Conservation (phyloP, 2,329 filamentous ascomycete genomes). For the Talaromyces sp. region DNA sequence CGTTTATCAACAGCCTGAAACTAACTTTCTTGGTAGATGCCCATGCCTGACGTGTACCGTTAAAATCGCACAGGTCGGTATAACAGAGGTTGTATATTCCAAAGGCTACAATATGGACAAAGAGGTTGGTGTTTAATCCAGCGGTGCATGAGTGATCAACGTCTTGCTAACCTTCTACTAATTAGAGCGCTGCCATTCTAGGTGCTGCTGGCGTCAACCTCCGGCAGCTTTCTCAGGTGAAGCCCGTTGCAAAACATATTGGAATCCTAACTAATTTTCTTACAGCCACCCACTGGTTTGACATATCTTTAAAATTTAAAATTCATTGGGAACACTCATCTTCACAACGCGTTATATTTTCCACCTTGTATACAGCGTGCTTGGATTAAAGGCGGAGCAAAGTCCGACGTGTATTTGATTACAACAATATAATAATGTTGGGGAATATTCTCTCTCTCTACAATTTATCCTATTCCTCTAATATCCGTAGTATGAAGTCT, state of each 20-base stretch:
- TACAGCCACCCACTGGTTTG: conserved; percentile 57
- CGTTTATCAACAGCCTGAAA: not conserved
- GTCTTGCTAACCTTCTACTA: conserved; percentile 22
- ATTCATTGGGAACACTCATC: not conserved
- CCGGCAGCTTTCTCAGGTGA: conserved; percentile 79
- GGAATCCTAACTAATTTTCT: conserved; percentile 5
- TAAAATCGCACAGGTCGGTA: conserved; percentile 96
- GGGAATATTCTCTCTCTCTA: not conserved
- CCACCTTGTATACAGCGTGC: not conserved
- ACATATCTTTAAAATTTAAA: conserved; percentile 50
- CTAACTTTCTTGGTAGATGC: conserved; percentile 48
- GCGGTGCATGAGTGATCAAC: not conserved
- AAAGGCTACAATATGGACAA: conserved; percentile 92
- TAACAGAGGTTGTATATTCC: conserved; percentile 90
- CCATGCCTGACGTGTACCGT: conserved; percentile 96
- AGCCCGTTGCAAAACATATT: conserved; percentile 5
- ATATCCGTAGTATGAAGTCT: not conserved
- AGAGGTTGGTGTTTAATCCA: conserved; percentile 42
- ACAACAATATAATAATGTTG: not conserved
- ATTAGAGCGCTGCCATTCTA: conserved; percentile 69
- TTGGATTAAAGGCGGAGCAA: not conserved
- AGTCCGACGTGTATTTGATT: not conserved
- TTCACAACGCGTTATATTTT: not conserved
- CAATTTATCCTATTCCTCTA: not conserved
- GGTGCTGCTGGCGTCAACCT: conserved; percentile 75